Conservation (phyloP, 1,139 yeast genomes). For the Magnusiomyces ingens region DNA sequence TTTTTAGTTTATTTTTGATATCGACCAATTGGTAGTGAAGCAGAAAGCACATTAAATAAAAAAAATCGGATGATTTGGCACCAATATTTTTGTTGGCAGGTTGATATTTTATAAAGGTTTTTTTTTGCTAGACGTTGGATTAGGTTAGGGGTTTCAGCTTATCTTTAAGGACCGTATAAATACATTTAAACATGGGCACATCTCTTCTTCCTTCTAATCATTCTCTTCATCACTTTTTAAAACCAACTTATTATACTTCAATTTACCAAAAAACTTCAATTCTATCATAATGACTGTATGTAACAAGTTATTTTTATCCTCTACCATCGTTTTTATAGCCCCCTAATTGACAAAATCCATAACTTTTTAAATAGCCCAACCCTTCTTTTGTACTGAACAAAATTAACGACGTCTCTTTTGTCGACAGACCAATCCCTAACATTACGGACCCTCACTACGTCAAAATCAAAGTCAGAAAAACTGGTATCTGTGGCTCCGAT, state of each 20-base stretch:
- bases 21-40: too few relatives aligned
- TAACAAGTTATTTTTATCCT: not conserved
- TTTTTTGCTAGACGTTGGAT: too few relatives aligned
- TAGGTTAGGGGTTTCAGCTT: too few relatives aligned
- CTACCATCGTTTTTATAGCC: not conserved
- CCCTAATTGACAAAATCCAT: not conserved
- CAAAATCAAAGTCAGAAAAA: slow-evolving; percentile 62
- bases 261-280: not conserved
- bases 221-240: not conserved
- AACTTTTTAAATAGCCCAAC: slow-evolving; percentile 30
- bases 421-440: slow-evolving; percentile 59
- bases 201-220: not conserved
- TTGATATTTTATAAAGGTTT: too few relatives aligned
- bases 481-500: slow-evolving; percentile 88
- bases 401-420: slow-evolving; percentile 57
- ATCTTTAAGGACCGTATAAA: not conserved
- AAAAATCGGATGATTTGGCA: too few relatives aligned
- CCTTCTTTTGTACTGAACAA: slow-evolving; percentile 67
- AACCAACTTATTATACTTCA: not conserved
- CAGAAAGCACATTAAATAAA: too few relatives aligned
- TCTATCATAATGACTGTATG: slow-evolving; percentile 2
- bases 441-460: slow-evolving; percentile 61
- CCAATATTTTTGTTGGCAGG: too few relatives aligned
- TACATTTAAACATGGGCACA: not conserved
- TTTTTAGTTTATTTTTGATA: too few relatives aligned